A percentile compares a stretch with the other conserved stretches of the same genome.
These are phyloP conservation scores for Allodekkera sacchari DNA, from an alignment of 805 yeast genomes.

Conservation along the genomic window DNA sequence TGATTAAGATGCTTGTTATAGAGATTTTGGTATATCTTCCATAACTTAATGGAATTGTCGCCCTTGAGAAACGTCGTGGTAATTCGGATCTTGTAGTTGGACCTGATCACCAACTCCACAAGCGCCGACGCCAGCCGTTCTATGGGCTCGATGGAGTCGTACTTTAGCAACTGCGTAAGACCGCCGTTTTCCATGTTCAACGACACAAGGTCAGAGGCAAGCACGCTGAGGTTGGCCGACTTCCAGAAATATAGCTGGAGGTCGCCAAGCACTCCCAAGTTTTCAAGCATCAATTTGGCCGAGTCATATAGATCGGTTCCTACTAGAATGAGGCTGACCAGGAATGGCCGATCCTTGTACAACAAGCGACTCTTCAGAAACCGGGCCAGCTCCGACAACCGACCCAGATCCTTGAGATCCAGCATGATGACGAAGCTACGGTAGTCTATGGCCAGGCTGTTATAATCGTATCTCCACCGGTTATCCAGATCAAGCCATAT, in stretches of 20 bases:
- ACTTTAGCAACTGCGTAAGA: constrained; percentile 33
- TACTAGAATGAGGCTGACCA: constrained; percentile 1
- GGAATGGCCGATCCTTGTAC: not conserved
- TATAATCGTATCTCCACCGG: constrained; percentile 9
- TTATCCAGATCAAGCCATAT: constrained; percentile 21
- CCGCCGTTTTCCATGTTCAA: constrained; percentile 31
- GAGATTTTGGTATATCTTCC: constrained; percentile 30
- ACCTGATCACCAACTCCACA: constrained; percentile 33
- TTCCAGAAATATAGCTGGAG: constrained; percentile 9
- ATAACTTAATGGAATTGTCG: constrained; percentile 39
- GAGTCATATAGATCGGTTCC: constrained; percentile 5
- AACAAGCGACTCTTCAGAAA: constrained; percentile 1
- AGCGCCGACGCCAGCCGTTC: constrained; percentile 41
- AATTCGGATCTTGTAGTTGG: constrained; percentile 35
- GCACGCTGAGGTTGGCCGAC: constrained; percentile 1
- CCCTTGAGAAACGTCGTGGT: constrained; percentile 59
- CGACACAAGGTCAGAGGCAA: constrained; percentile 35
- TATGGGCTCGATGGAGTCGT: constrained; percentile 37
- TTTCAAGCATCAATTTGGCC: constrained; percentile 13
- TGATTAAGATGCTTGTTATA: constrained; percentile 20
- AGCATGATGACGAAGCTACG: constrained; percentile 3
- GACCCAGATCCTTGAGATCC: not conserved
- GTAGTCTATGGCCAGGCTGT: not conserved
- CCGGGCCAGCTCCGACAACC: not conserved
- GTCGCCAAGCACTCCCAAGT: constrained; percentile 20